Evolutionary conservation across 345 rosid species (phyloP), one percentile per base, ranked within the genome.

Genomic region (Populus davidiana): DNA sequence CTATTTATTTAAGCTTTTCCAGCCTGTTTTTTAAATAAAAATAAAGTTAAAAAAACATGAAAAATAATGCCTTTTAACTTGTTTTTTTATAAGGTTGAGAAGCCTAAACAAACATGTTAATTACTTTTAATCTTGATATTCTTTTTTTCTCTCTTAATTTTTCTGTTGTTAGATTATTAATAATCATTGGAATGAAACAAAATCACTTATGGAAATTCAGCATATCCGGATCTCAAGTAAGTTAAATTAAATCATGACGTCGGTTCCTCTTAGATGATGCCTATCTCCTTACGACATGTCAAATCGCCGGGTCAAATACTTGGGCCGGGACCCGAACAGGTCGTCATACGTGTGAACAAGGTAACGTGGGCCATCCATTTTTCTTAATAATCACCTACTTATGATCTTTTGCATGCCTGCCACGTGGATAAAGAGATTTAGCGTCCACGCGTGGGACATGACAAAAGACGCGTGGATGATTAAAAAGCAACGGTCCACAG

Each of bases 391-490:
- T 17, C 36, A 11, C 3, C 36, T 14, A 6, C 36, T 35, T 6
- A 35, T 63, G 36, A 33, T 67, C n/a, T 0, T 43, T 12, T 71
- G 77, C 77, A 77, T 74, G 80, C 31, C 25, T 61, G 83, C 80
- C 89, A 82, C 87, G 86, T 84, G 87, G 71, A 62, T 12, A 31
- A 10, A 29, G 59, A 67, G 35, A 47, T 64, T 33, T 20, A 43
- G 81, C 73, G 63, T 49, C 62, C 80, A 73, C 87, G 78, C 86
- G 80, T 72, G 81, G 72, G 81, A 73, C 65, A 54, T 67, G 81
- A 56, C 73, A 35, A 47, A 71, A 84, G 78, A 79, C 88, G 86
- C 87, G 88, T 83, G 8, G 31, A 47, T 62, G 61, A 72, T 76
- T 39, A 5, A 25, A 3, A 16, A 16, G 17, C 71, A 74, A 39